Base-by-base conservation (phyloP, 2,329 filamentous ascomycete genomes). In the Apiospora pterosperma region DNA sequence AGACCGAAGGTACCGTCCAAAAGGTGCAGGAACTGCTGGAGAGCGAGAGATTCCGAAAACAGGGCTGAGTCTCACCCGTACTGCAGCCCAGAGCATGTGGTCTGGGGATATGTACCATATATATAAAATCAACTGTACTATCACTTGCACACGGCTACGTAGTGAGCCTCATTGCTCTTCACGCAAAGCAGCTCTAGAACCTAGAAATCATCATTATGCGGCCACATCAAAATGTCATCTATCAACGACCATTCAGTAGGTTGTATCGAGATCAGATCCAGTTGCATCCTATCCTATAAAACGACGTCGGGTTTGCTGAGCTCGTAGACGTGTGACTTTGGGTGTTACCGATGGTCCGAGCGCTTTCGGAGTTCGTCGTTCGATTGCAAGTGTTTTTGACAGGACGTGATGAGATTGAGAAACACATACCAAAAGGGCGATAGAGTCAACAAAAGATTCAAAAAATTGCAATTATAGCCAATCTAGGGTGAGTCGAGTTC, bases 1-100 rank as follows among this genome's bases (percentile, higher is more conserved):
- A 82, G 73, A 77, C 79, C 21, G 71, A 82, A 16, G 81, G 82
- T 39, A 84, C 82, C 7, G 78, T 84, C 7, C 80, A 86, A 67
- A 84, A 86, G 73, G 81, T 88, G 25, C 82, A 87, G 71, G 84
- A 89, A 72, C 73, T 88, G 39, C 77, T 90, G 63, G 83, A 80
- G 63, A 81, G 77, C 64, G 80, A 86, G 71, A 81, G 81, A 64
- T 83, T 83, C 70, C 80, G 48, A 8, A 10, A 34, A 25, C 48
- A 55, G 48, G 48, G 67, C 7, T 38, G 36, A 41, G 25, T 16
- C 2, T 10, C 10, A 7, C 10, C 4, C 59, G 5, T 23, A 12
- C 19, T 23, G 19, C 12, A 12, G 73, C 42, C 69, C 74, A 3
- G 73, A 71, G 39, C 76, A 76, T 21, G 70, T 68, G 65, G 69